Base-by-base conservation (phyloP, 306 rosid genomes). In the Prunus salicina region DNA sequence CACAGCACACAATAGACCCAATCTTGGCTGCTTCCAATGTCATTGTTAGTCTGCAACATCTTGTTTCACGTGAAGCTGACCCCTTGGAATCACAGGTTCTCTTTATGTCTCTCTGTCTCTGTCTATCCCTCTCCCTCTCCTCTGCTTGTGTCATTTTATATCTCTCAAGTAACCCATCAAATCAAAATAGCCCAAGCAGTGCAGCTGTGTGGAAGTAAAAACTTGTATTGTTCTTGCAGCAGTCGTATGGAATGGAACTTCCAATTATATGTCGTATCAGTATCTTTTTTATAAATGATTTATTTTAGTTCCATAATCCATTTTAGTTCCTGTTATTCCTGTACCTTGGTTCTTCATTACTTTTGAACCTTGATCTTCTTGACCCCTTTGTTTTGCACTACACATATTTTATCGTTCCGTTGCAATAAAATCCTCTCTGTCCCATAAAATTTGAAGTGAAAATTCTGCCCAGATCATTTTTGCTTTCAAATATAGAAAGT, bases 41-140 rank as follows among this genome's bases (percentile, higher is more conserved):
- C 22, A 85, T 93, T 74, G 84, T 91, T 75, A 91, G 93, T 67
- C 81, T 93, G 82, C 98, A 93, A 58, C 97, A 93, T 76, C 90
- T 93, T 72, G 83, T 93, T 83, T 91, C 98, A 20, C 94, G 96
- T 0, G 98, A 93, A 83, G 86, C 89, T 12, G 89, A 93, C 84
- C 97, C 98, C 51, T 79, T 91, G 55, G 97, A 91, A 77, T 89
- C 97, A 12, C 94, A 91, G 94, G 98, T 90, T 57, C 58, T 32
- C 25, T 72, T 47, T 76, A 34, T 30, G 12, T 50, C 38, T 38
- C 41, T 34, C 41, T 3, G 32, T 30, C 41, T 34, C 41, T 34
- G 7, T 7, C 6, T 32, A 7, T 32, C 38, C 27, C 27, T 25
- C 38, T 32, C 38, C 6, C 38, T 4, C 43, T 38, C 43, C 9